These are phyloP conservation scores for Voacanga thouarsii DNA, from an alignment of 257 asterid genomes.

Conservation along the genomic window DNA sequence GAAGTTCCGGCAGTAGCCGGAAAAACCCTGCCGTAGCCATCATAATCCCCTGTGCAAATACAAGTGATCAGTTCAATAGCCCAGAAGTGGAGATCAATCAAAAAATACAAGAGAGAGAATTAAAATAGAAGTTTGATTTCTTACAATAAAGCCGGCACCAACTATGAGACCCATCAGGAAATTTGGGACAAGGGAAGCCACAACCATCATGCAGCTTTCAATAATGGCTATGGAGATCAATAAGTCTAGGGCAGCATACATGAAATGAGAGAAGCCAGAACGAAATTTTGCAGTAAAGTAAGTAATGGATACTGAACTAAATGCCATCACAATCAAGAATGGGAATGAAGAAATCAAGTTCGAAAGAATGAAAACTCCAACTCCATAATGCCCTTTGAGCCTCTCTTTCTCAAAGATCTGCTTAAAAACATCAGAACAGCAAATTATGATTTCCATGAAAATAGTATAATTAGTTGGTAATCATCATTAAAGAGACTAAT, in stretches of 20 bases:
- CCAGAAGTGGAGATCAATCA: not conserved
- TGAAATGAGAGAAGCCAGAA: constrained; percentile 60
- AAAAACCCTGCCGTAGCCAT: constrained; percentile 92
- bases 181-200: constrained; percentile 84
- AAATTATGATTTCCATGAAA: not conserved
- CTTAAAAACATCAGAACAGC: constrained; percentile 8
- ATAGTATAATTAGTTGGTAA: not conserved
- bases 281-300: constrained; percentile 67
- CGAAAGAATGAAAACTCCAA: constrained; percentile 62
- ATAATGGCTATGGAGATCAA: constrained; percentile 59
- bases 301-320: constrained; percentile 55
- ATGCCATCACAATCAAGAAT: constrained; percentile 56
- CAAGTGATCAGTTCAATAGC: not conserved
- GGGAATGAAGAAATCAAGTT: constrained; percentile 84
- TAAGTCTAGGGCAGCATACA: constrained; percentile 52
- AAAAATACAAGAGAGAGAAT: not conserved
- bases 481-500: not conserved
- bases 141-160: constrained; percentile 82
- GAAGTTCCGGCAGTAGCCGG: constrained; percentile 79
- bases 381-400: constrained; percentile 74
- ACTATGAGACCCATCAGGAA: constrained; percentile 75
- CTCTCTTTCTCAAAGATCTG: constrained; percentile 83
- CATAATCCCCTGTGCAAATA: constrained; percentile 61
- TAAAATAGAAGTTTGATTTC: constrained; percentile 8
- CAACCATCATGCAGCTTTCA: constrained; percentile 95